These are phyloP conservation scores for Nicotiana tabacum DNA, from an alignment of 257 asterid genomes.

Conservation along the genomic window DNA sequence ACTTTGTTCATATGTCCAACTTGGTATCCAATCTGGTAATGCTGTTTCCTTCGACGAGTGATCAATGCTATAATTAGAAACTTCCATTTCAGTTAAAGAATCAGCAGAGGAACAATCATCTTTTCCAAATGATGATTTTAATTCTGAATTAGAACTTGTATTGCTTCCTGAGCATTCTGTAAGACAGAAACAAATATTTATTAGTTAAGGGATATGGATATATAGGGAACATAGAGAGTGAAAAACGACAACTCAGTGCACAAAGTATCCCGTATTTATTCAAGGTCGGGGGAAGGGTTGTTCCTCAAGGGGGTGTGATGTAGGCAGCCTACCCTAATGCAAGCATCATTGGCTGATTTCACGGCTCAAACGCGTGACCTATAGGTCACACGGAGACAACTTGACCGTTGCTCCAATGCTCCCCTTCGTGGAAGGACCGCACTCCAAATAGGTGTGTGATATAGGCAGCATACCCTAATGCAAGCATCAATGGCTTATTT, in stretches of 20 bases:
- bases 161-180: constrained; percentile 8
- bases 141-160: not conserved
- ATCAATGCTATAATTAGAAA: not conserved
- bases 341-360: no score
- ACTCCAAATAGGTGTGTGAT: no score
- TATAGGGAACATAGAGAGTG: not conserved
- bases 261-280: rapidly evolving
- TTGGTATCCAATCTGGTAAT: constrained; percentile 25
- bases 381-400: no score
- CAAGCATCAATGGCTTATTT: no score
- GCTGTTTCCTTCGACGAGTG: constrained; percentile 27
- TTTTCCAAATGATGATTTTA: not conserved
- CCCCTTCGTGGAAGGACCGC: no score
- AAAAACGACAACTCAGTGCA: no score
- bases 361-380: no score
- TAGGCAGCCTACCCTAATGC: no score
- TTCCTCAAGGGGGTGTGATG: no score
- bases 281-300: rapidly evolving
- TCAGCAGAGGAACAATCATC: constrained; percentile 9
- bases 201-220: not conserved
- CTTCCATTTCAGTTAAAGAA: constrained; percentile 12
- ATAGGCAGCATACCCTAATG: no score
- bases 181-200: not conserved
- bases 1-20: constrained; percentile 11
- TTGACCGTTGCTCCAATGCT: no score